Percentiles rank a stretch among this genome's conserved stretches.
Conservation (phyloP, 345 rosid species). For the Passiflora organensis region DNA sequence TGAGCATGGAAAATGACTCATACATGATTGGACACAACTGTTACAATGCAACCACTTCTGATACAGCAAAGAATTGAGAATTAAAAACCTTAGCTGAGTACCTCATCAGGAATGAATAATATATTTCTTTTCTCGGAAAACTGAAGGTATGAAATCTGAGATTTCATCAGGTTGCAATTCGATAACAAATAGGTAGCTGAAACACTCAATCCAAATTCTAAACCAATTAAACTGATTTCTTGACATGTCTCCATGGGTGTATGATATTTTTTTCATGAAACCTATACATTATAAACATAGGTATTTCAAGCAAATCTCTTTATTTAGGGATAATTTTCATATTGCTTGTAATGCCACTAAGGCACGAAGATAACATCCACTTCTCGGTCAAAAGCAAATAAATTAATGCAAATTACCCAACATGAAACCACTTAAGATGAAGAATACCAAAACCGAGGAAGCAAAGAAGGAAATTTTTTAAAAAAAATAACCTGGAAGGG, state of each 20-base stretch:
- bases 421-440: background rate
- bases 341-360: no score
- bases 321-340: no score
- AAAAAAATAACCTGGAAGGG: slow-evolving; percentile 59
- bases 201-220: no score
- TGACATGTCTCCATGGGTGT: no score
- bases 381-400: background rate
- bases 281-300: no score
- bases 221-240: no score
- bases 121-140: background rate
- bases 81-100: background rate
- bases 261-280: no score
- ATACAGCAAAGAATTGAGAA: background rate
- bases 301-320: no score
- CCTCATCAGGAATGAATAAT: background rate
- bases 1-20: background rate
- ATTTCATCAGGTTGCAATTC: background rate
- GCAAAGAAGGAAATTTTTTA: background rate
- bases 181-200: no score
- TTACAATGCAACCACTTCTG: background rate
- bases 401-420: background rate
- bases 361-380: no score
- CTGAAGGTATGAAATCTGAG: background rate
- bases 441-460: background rate
- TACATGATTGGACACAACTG: background rate